These are phyloP conservation scores for Cetradonia linearis DNA, from an alignment of 495 filamentous ascomycete genomes.

Conservation along the genomic window DNA sequence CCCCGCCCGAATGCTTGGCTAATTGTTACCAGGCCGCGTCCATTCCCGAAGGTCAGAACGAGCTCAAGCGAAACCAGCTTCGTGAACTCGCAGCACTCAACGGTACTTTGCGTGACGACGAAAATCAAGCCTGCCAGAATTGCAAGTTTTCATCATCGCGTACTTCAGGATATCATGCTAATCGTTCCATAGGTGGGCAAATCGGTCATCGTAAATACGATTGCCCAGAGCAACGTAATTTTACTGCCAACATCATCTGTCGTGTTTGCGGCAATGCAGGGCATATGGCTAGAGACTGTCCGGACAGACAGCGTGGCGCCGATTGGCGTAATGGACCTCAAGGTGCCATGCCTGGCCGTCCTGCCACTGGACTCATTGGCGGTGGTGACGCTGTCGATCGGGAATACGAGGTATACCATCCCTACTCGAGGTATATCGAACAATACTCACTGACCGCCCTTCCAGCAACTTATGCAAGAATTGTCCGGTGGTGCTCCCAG, in stretches of 20 bases:
- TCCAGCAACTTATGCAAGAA: constrained; percentile 94
- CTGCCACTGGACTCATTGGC: constrained; percentile 56
- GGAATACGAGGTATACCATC: constrained; percentile 74
- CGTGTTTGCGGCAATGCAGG: constrained; percentile 93
- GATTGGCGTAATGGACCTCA: constrained; percentile 78
- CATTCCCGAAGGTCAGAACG: constrained; percentile 95
- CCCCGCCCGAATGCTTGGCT: not conserved
- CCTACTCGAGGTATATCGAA: not conserved
- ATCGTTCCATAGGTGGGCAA: constrained; percentile 56
- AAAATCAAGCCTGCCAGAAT: constrained; percentile 99
- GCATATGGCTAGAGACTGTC: constrained; percentile 89
- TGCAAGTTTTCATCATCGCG: constrained; percentile 44
- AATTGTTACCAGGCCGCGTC: constrained; percentile 65
- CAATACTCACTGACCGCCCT: not conserved
- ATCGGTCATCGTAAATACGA: constrained; percentile 99
- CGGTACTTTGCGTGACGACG: constrained; percentile 95
- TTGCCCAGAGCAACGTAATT: constrained; percentile 95
- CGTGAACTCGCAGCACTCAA: constrained; percentile 94
- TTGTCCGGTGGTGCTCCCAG: constrained; percentile 65
- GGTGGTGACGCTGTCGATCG: constrained; percentile 80
- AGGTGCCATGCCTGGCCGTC: constrained; percentile 31
- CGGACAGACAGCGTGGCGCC: constrained; percentile 77
- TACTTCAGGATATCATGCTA: not conserved
- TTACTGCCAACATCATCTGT: constrained; percentile 97
- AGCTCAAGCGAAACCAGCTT: constrained; percentile 96